phyloP scores from a whole-genome alignment of 208 protist species.

The Leishmania turanica region DNA sequence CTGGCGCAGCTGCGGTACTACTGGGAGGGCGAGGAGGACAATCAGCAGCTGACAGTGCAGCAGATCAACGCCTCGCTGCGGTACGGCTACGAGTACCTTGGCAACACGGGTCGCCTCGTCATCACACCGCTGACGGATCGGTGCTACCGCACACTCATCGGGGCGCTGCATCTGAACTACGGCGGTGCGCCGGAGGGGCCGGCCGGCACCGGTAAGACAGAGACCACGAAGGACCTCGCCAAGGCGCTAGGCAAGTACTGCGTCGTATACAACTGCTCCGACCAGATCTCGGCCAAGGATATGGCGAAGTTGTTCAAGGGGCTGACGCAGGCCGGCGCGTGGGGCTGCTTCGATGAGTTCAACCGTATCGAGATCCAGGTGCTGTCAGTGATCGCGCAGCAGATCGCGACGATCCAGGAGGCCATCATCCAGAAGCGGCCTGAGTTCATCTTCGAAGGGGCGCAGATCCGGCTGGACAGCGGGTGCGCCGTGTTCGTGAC shows the following conservation, averaged over 20 bases:
- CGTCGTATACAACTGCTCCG: conserved; percentile 99
- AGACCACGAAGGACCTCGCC: conserved; percentile 98
- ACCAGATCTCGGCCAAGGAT: conserved; percentile 95
- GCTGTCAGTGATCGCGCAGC: conserved; percentile 98
- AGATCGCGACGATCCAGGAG: conserved; percentile 95
- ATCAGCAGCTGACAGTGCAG: conserved; percentile 82
- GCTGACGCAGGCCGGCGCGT: conserved; percentile 92
- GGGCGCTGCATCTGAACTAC: conserved; percentile 97
- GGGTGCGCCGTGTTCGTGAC: conserved; percentile 97
- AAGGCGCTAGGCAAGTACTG: conserved; percentile 96
- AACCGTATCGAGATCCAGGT: conserved; percentile 98
- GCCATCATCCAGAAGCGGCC: conserved; percentile 85
- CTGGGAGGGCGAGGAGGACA: conserved; percentile 75
- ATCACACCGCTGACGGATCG: conserved; percentile 97
- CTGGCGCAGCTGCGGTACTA: conserved; percentile 97
- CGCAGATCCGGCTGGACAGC: conserved; percentile 89
- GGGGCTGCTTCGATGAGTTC: conserved; percentile 98
- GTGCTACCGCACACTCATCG: conserved; percentile 96
- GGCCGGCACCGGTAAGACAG: conserved; percentile 98
- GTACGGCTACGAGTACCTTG: conserved; percentile 98
- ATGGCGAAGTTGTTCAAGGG: conserved; percentile 98
- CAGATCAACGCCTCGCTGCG: conserved; percentile 93
- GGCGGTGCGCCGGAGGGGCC: conserved; percentile 97
- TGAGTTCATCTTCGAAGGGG: conserved; percentile 96
- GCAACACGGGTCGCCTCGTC: conserved; percentile 95